Conservation (phyloP, 208 protist genomes). For the Herpetomonas tarakana region DNA sequence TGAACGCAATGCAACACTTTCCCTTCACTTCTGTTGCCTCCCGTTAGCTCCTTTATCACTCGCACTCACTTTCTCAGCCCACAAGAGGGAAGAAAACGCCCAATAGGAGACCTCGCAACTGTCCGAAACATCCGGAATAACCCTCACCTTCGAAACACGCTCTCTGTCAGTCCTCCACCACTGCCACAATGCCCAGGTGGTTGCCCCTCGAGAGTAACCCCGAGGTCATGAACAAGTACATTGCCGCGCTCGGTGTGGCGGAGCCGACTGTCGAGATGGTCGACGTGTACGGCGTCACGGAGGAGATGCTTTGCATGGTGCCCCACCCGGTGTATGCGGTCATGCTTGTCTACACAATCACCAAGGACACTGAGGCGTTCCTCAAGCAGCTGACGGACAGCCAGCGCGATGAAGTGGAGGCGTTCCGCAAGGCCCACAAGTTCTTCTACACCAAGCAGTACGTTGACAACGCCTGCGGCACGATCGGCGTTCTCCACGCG, state of each 20-base stretch:
- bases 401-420: conserved; percentile 34
- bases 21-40: too few relatives aligned
- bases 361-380: conserved; percentile 24
- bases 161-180: too few relatives aligned
- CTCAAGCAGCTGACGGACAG: not conserved
- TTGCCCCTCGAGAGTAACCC: conserved; percentile 94
- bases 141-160: too few relatives aligned
- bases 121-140: too few relatives aligned
- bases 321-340: conserved; percentile 88
- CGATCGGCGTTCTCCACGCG: conserved; percentile 91
- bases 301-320: conserved; percentile 90
- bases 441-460: conserved; percentile 93
- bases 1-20: too few relatives aligned
- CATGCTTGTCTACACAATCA: conserved; percentile 92
- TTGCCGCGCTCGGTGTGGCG: conserved; percentile 48
- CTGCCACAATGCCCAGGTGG: conserved; percentile 43
- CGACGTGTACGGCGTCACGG: conserved; percentile 91
- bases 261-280: conserved; percentile 63
- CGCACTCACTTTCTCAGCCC: too few relatives aligned
- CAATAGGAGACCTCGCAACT: too few relatives aligned
- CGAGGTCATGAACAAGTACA: conserved; percentile 88
- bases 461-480: conserved; percentile 94
- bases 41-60: too few relatives aligned
- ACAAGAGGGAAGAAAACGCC: too few relatives aligned
- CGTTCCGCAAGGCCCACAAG: conserved; percentile 33